Evolutionary conservation across 192 early-diverging fungal genomes (phyloP).

Genomic region (Coemansia sp.): DNA sequence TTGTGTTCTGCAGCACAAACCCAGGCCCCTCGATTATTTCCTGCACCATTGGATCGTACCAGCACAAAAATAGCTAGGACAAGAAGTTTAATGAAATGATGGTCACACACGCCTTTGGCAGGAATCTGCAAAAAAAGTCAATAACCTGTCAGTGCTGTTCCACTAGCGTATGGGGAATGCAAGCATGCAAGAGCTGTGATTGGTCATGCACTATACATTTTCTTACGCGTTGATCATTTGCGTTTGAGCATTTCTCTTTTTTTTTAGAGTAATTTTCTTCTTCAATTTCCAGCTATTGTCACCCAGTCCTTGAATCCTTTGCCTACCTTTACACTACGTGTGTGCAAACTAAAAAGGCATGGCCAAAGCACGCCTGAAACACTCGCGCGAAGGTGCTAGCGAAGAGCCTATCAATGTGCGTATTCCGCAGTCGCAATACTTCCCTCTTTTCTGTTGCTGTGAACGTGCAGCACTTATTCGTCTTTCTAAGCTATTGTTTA

Average conservation of each 20-base stretch:
- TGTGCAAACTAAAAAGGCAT: conserved; percentile 1
- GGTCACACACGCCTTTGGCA: too few species aligned
- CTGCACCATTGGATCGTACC: background rate
- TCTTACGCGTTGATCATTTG: background rate
- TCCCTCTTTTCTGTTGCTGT: background rate
- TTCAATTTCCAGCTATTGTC: background rate
- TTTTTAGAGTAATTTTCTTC: background rate
- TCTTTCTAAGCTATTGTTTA: background rate
- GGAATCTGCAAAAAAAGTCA: too few species aligned
- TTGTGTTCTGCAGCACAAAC: conserved; percentile 50
- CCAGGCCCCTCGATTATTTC: conserved; percentile 31
- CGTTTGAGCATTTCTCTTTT: background rate
- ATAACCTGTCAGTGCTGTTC: background rate
- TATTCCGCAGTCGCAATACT: conserved; percentile 1
- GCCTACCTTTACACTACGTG: background rate
- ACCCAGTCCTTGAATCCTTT: background rate
- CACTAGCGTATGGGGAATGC: background rate
- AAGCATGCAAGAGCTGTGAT: background rate
- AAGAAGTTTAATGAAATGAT: background rate
- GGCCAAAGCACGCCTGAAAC: conserved; percentile 39
- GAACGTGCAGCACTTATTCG: background rate
- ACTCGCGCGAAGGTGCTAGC: conserved; percentile 12
- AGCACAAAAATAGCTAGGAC: background rate
- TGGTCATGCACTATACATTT: background rate
- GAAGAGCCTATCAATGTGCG: conserved; percentile 7